Evolutionary conservation across 192 early-diverging fungal genomes (phyloP).

Genomic region (Backusella luteola): DNA sequence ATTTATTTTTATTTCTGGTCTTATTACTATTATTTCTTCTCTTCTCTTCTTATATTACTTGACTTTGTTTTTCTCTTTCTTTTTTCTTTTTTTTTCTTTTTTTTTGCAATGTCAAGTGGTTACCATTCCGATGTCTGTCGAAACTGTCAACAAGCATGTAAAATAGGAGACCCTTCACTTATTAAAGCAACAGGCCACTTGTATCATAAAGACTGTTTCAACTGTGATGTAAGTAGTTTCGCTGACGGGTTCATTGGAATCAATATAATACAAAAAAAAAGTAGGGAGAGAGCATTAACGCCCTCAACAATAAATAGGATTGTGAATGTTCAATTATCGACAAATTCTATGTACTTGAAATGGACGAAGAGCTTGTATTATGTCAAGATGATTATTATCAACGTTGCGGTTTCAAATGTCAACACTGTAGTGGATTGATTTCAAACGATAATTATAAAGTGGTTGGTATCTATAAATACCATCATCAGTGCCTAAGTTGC

Average conservation of each 20-base stretch:
- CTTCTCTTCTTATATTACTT: not conserved
- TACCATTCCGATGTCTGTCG: conserved; percentile 5
- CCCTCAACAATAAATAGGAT: conserved; percentile 31
- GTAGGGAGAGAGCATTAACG: not conserved
- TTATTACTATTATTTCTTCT: not conserved
- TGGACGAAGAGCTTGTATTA: conserved; percentile 38
- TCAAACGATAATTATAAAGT: conserved; percentile 69
- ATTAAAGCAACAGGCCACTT: conserved; percentile 8
- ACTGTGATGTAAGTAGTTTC: conserved; percentile 10
- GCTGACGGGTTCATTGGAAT: not conserved
- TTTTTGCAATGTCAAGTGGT: not conserved
- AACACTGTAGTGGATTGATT: conserved; percentile 72
- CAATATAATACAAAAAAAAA: not conserved
- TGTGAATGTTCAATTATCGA: conserved; percentile 54
- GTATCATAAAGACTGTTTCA: conserved; percentile 25
- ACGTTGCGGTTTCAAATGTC: conserved; percentile 61
- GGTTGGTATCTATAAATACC: conserved; percentile 75
- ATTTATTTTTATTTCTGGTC: not conserved
- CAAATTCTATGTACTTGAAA: conserved; percentile 55
- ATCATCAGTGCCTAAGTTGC: conserved; percentile 86
- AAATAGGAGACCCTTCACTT: conserved; percentile 4
- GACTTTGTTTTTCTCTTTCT: not conserved
- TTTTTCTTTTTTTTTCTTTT: not conserved
- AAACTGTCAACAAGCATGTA: not conserved
- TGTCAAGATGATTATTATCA: conserved; percentile 72